These are phyloP conservation scores for Globisporangium barbulae DNA, from an alignment of 352 stramenopile genomes.

Conservation along the genomic window DNA sequence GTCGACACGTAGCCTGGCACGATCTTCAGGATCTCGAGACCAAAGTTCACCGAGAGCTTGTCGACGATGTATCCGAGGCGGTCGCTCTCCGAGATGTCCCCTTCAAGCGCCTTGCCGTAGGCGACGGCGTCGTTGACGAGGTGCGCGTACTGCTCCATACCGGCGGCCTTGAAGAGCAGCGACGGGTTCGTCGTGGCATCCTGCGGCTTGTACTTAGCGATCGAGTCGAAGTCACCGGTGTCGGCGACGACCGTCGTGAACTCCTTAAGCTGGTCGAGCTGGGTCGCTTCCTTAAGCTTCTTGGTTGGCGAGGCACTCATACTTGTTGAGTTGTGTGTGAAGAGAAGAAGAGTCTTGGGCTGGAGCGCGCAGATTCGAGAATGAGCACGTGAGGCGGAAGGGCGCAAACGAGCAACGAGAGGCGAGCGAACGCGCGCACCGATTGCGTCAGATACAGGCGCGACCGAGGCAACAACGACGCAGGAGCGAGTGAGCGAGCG, in stretches of 20 bases:
- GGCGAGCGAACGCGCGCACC: not conserved
- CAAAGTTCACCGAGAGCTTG: conserved; percentile 98
- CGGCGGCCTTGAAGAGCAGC: conserved; percentile 97
- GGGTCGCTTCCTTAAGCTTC: conserved; percentile 70
- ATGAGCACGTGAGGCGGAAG: conserved; percentile 30
- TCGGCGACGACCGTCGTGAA: conserved; percentile 98
- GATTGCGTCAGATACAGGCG: conserved; percentile 13
- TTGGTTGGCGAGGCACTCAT: conserved; percentile 69
- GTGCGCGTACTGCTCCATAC: conserved; percentile 94
- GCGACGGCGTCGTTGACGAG: conserved; percentile 95
- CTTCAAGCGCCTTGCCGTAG: conserved; percentile 85
- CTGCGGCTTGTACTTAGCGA: conserved; percentile 91
- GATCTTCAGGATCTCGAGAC: conserved; percentile 95
- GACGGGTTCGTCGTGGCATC: conserved; percentile 99
- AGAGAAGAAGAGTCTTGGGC: conserved; percentile 25
- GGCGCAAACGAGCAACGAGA: not conserved
- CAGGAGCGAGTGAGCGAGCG: not conserved
- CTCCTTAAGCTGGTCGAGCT: conserved; percentile 95
- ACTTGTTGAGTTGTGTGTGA: conserved; percentile 10
- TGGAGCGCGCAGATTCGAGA: conserved; percentile 65
- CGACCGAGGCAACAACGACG: conserved; percentile 2
- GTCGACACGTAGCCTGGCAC: conserved; percentile 98
- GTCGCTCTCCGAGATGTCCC: conserved; percentile 71
- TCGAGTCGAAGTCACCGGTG: conserved; percentile 94
- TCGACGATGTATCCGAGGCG: conserved; percentile 94